Evolutionary conservation across 2,329 filamentous ascomycete genomes (phyloP).

Genomic region (Coleophoma crateriformis): DNA sequence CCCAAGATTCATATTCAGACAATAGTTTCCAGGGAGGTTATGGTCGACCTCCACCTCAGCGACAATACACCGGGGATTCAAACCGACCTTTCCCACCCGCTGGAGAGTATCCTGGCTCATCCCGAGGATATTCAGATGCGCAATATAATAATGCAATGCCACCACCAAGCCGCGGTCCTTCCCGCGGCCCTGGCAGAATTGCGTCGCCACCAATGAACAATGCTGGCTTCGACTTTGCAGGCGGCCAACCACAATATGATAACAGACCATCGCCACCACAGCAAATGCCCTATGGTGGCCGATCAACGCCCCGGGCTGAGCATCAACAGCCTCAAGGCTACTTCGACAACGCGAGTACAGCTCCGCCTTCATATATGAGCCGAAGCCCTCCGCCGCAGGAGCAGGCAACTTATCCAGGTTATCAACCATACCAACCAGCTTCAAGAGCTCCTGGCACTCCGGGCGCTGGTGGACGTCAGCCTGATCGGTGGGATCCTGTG

Average conservation of each 20-base stretch:
- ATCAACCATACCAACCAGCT: constrained; percentile 14
- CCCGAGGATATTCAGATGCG: constrained; percentile 6
- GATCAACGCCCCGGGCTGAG: constrained; percentile 4
- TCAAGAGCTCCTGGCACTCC: constrained; percentile 1
- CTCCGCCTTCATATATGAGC: constrained; percentile 13
- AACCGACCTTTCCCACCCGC: constrained; percentile 9
- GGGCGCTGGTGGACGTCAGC: constrained; percentile 9
- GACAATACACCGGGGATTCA: constrained; percentile 19
- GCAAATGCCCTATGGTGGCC: constrained; percentile 8
- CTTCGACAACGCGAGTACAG: constrained; percentile 7
- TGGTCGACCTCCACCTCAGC: constrained; percentile 9
- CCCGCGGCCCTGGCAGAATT: constrained; percentile 14
- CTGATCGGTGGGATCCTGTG: constrained; percentile 21
- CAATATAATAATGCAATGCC: constrained; percentile 6
- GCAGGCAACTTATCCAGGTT: constrained; percentile 14
- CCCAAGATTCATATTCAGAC: constrained; percentile 13
- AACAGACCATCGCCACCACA: constrained; percentile 6
- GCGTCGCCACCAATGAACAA: constrained; percentile 17
- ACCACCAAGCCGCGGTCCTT: constrained; percentile 7
- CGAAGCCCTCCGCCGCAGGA: constrained; percentile 18
- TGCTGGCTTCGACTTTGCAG: constrained; percentile 20
- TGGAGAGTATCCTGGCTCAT: constrained; percentile 13
- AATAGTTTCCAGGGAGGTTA: constrained; percentile 8
- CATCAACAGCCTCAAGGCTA: constrained; percentile 3
- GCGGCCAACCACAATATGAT: constrained; percentile 1